Evolutionary conservation across 176 grass and related monocot genomes (phyloP).

Genomic region (Carex parvula): DNA sequence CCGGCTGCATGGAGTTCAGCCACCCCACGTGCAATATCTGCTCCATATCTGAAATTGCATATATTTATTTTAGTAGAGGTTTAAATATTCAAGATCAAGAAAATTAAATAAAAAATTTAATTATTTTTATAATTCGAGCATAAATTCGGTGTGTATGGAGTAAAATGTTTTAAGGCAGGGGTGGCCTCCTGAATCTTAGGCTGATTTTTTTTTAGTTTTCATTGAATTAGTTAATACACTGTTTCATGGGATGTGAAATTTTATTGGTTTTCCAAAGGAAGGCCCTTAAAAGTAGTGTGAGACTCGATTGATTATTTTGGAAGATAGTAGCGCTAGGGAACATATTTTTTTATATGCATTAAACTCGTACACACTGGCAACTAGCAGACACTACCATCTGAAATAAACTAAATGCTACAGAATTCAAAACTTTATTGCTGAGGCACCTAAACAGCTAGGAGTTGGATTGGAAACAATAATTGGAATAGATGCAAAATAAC

Average conservation of each 20-base stretch:
- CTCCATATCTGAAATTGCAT: constrained; percentile 72
- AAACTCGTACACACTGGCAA: background rate
- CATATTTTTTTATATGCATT: background rate
- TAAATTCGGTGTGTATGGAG: background rate
- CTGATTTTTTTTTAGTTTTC: background rate
- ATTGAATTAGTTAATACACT: background rate
- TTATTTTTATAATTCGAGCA: background rate
- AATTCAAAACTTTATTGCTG: background rate
- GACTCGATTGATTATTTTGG: background rate
- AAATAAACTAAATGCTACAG: background rate
- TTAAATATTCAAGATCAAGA: background rate
- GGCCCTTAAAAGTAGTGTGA: background rate
- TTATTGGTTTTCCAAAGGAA: background rate
- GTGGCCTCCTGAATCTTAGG: background rate
- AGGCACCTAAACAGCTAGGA: background rate
- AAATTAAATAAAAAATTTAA: background rate
- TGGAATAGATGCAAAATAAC: background rate
- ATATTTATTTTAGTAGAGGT: constrained; percentile 8
- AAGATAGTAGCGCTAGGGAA: background rate
- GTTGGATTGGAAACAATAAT: background rate
- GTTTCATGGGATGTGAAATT: background rate
- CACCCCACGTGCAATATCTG: constrained; percentile 96
- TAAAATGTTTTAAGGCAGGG: background rate
- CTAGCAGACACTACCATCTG: background rate
- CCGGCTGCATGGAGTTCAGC: constrained; percentile 91